Evolutionary conservation across 176 grass and related monocot species (phyloP), one percentile per base, ranked within the genome.

Genomic region (Hyparrhenia diplandra): DNA sequence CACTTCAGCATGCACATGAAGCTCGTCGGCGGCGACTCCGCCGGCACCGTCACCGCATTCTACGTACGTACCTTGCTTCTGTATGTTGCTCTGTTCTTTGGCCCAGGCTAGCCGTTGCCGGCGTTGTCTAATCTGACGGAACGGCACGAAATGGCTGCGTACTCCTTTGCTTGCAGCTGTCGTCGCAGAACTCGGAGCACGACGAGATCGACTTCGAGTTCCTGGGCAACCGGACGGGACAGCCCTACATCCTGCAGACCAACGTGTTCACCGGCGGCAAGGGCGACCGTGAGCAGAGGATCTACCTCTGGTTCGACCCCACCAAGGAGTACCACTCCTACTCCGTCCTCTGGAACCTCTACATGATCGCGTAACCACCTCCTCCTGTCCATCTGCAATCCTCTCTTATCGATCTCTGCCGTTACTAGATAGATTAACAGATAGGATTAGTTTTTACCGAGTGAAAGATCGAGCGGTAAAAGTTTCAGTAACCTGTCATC

Each of bases 1-100:
- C 93, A 96, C 83, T 92, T 96, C 88, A 86, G 88, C 64, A 92
- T 96, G 93, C 93, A 96, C 81, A 96, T 92, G 49, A 96, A 96
- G 80, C 78, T 96, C 87, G 93, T 96, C 80, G 78, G 27, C 67
- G 88, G 93, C 35, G 93, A 96, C 85, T 96, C 90, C 0, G 93
- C 90, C 71, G 90, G 93, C 62, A 96, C 93, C 4, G 90, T 96
- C 69, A 96, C 93, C 0, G 85, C 93, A 1, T 96, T 92, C 69
- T 95, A 92, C 84, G 89, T 94, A 85, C n/a, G n/a, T n/a, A n/a
- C n/a, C n/a, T n/a, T n/a, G n/a, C n/a, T n/a, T n/a, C n/a, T n/a
- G n/a, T n/a, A n/a, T n/a, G n/a, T n/a, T n/a, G n/a, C n/a, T n/a
- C n/a, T n/a, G n/a, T n/a, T n/a, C n/a, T n/a, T n/a, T n/a, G n/a